A percentile compares a stretch with the other conserved stretches of the same genome.
Conservation (phyloP, 441 rosid species). For the Syzygium malaccense region DNA sequence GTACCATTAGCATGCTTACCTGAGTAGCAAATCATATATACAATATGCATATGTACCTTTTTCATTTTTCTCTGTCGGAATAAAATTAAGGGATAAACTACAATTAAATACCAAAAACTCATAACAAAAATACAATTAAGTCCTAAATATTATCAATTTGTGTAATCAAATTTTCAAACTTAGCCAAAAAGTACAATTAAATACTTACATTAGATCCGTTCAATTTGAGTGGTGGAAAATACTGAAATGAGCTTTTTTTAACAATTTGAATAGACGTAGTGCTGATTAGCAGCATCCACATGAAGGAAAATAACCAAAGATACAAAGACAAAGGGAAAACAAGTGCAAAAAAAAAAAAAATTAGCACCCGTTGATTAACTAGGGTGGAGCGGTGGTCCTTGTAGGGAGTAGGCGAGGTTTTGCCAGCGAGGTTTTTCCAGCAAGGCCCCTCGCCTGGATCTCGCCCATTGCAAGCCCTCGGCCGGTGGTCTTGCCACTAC, state of each 20-base stretch:
- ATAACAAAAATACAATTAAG: neutral
- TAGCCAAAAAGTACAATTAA: neutral
- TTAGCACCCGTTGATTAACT: neutral
- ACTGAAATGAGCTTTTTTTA: fast-evolving
- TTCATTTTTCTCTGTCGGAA: neutral
- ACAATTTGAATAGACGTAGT: neutral
- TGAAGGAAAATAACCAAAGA: neutral
- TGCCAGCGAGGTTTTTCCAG: neutral
- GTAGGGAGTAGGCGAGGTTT: neutral
- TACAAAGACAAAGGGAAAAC: neutral
- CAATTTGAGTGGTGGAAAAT: neutral
- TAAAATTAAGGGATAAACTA: neutral
- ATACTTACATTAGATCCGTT: neutral
- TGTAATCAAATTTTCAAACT: neutral
- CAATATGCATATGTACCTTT: neutral
- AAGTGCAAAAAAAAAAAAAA: neutral
- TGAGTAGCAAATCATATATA: neutral
- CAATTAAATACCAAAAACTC: neutral
- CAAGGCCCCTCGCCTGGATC: neutral
- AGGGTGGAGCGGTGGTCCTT: neutral
- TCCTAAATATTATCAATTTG: neutral
- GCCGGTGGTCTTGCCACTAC: neutral
- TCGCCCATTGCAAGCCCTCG: fast-evolving
- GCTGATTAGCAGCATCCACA: neutral
- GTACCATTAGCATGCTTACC: neutral